These are phyloP conservation scores for Ampelomyces quisqualis DNA, from an alignment of 2,329 filamentous ascomycete species.

Conservation along the genomic window DNA sequence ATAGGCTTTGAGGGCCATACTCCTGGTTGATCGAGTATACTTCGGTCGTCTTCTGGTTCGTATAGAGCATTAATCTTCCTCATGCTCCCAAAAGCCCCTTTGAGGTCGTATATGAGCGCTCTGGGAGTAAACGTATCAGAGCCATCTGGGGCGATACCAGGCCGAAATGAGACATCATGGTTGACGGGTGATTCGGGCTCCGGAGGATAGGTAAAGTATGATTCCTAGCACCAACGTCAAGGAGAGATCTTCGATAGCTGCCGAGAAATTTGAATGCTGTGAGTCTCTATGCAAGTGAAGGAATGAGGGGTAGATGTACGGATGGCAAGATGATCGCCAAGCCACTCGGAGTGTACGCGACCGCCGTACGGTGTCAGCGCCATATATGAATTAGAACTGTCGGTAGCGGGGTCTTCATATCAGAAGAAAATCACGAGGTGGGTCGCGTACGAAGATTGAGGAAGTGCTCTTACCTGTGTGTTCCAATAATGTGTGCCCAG, in stretches of 20 bases:
- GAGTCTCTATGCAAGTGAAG: slow-evolving; percentile 1
- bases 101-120: slow-evolving; percentile 91
- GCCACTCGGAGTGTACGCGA: slow-evolving; percentile 23
- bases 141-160: slow-evolving; percentile 78
- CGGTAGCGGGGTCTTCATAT: not conserved
- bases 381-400: slow-evolving; percentile 8
- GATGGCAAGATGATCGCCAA: slow-evolving; percentile 13
- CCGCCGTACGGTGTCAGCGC: slow-evolving; percentile 13
- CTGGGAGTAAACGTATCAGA: slow-evolving; percentile 89
- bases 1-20: slow-evolving; percentile 49
- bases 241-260: no score
- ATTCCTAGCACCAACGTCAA: slow-evolving; percentile 63
- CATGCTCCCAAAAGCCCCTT: slow-evolving; percentile 87
- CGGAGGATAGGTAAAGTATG: slow-evolving; percentile 87
- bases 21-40: slow-evolving; percentile 23
- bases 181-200: slow-evolving; percentile 66
- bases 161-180: slow-evolving; percentile 85
- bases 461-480: slow-evolving; percentile 63
- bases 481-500: slow-evolving; percentile 98
- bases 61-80: slow-evolving; percentile 88
- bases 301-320: slow-evolving; percentile 3
- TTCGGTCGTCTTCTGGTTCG: slow-evolving; percentile 55
- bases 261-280: not conserved
- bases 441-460: slow-evolving; percentile 2
- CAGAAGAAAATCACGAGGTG: not conserved